Conservation (phyloP, 331 rosid genomes). For the Rhamnella rubrinervis region DNA sequence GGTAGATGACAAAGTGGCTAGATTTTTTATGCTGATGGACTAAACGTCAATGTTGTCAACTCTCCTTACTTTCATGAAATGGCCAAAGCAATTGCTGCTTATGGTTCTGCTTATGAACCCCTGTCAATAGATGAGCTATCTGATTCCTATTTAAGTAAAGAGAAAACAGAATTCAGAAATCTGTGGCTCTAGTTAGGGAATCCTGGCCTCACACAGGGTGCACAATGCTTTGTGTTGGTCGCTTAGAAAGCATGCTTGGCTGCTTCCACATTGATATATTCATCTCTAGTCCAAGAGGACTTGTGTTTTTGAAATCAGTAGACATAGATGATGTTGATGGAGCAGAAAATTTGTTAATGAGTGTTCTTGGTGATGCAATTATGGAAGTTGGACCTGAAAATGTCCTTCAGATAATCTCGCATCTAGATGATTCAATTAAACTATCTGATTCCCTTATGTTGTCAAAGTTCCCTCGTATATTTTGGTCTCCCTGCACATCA, state of each 20-base stretch:
- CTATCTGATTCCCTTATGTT: constrained; percentile 32
- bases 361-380: constrained; percentile 41
- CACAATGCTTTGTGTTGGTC: constrained; percentile 45
- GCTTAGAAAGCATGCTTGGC: constrained; percentile 24
- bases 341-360: constrained; percentile 23
- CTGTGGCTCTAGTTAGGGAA: constrained; percentile 44
- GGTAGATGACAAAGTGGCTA: constrained; percentile 45
- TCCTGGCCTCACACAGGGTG: constrained; percentile 63
- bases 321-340: constrained; percentile 33
- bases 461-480: constrained; percentile 45
- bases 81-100: constrained; percentile 47
- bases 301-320: constrained; percentile 43
- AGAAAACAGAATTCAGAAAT: constrained; percentile 53
- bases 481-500: constrained; percentile 56
- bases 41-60: constrained; percentile 33
- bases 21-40: constrained; percentile 53
- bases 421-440: constrained; percentile 34
- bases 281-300: constrained; percentile 51
- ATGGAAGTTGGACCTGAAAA: constrained; percentile 40
- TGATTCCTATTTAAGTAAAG: constrained; percentile 42
- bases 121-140: constrained; percentile 37
- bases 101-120: constrained; percentile 55
- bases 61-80: constrained; percentile 52
- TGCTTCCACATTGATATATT: constrained; percentile 42
- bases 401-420: constrained; percentile 56